Conservation (phyloP, 1,139 yeast genomes). For the Debaryomycetaceae sp. region DNA sequence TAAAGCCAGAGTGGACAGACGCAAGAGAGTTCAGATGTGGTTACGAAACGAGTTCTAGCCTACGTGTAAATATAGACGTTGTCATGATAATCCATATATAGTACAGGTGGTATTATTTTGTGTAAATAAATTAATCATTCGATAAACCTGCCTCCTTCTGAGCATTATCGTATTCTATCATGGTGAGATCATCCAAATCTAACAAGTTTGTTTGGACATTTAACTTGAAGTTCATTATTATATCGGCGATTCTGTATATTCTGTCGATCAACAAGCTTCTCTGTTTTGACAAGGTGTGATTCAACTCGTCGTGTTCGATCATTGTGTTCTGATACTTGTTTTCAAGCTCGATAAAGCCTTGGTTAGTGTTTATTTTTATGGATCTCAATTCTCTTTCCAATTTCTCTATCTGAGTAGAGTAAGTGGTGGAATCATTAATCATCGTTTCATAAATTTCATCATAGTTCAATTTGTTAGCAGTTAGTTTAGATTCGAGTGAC, state of each 20-base stretch:
- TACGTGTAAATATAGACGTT: not conserved
- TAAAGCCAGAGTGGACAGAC: slow-evolving; percentile 49
- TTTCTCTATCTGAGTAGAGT: slow-evolving; percentile 64
- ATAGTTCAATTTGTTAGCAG: slow-evolving; percentile 50
- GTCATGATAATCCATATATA: not conserved
- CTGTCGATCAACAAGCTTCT: slow-evolving; percentile 50
- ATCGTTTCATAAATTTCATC: slow-evolving; percentile 58
- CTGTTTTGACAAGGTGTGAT: slow-evolving; percentile 44
- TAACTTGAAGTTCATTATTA: slow-evolving; percentile 60
- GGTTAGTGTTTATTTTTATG: slow-evolving; percentile 50
- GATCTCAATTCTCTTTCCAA: slow-evolving; percentile 59
- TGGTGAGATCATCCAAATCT: slow-evolving; percentile 46
- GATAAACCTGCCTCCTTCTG: slow-evolving; percentile 4
- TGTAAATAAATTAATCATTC: not conserved
- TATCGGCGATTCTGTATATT: slow-evolving; percentile 55
- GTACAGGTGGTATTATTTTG: not conserved
- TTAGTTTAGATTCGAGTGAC: slow-evolving; percentile 53
- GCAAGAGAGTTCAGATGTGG: slow-evolving; percentile 59
- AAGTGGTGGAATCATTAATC: slow-evolving; percentile 51
- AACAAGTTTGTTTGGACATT: slow-evolving; percentile 59
- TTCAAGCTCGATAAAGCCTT: slow-evolving; percentile 54
- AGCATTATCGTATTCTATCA: slow-evolving; percentile 30
- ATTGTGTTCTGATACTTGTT: slow-evolving; percentile 54
- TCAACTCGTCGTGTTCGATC: slow-evolving; percentile 52
- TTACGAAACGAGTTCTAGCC: slow-evolving; percentile 49